A percentile compares a stretch with the other conserved stretches of the same genome.
These are phyloP conservation scores for Monoraphidium neglectum DNA, from an alignment of 139 green algal species.

Conservation along the genomic window DNA sequence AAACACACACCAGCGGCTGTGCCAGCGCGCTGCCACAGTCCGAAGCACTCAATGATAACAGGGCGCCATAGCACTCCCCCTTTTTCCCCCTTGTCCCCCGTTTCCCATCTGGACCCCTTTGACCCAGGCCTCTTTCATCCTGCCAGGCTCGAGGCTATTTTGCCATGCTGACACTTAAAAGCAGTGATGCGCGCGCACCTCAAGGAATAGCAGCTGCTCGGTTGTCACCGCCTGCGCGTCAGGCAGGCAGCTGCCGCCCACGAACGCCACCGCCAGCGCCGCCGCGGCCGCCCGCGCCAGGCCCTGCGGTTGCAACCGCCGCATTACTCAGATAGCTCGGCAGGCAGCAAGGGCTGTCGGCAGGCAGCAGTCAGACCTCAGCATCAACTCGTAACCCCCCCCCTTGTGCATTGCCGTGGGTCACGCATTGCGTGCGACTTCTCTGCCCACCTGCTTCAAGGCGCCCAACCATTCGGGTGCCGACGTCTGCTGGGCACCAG, in stretches of 20 bases:
- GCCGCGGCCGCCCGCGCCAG: background rate
- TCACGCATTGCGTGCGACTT: background rate
- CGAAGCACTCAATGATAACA: no score
- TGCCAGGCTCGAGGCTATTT: no score
- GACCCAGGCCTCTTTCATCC: no score
- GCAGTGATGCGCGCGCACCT: slow-evolving; percentile 46
- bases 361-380: background rate
- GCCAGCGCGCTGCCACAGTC: no score
- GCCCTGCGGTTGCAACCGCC: background rate
- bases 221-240: slow-evolving; percentile 72
- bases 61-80: no score
- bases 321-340: background rate
- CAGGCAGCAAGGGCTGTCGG: background rate
- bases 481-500: no score
- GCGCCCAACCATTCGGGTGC: no score
- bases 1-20: no score
- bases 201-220: slow-evolving; percentile 95
- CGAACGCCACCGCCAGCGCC: background rate
- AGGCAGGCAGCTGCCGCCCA: background rate
- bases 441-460: no score
- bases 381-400: background rate
- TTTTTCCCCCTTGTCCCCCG: no score
- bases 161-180: no score
- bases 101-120: no score
- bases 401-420: background rate